phyloP scores from a whole-genome alignment of 2,329 filamentous ascomycete species.

The Pyricularia pennisetigena region DNA sequence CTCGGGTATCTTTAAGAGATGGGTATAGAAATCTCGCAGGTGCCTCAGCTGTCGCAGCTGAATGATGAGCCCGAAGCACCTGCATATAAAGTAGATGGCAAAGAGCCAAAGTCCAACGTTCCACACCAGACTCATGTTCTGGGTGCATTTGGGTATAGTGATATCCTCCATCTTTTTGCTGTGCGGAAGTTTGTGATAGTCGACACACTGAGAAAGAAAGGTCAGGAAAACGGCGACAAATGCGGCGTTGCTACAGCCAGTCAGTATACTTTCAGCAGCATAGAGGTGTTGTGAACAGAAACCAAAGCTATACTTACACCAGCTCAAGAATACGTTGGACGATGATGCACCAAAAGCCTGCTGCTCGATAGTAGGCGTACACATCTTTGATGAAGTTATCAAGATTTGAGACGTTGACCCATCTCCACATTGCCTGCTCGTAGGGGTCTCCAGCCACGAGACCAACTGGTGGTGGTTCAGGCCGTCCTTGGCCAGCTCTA shows the following conservation, averaged over 20 bases:
- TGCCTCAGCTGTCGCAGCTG: conserved; percentile 64
- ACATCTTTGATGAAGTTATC: conserved; percentile 80
- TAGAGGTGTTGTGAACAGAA: background rate
- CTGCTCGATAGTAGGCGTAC: conserved; percentile 76
- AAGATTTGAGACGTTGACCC: conserved; percentile 83
- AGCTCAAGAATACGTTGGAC: conserved; percentile 63
- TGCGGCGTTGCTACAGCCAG: conserved; percentile 52
- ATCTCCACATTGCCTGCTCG: conserved; percentile 82
- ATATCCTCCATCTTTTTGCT: conserved; percentile 46
- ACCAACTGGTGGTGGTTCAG: background rate
- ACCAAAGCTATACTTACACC: conserved; percentile 41
- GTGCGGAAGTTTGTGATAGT: conserved; percentile 65
- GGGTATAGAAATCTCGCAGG: conserved; percentile 77
- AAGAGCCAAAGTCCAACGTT: conserved; percentile 77
- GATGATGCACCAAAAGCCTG: conserved; percentile 78
- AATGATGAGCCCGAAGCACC: conserved; percentile 62
- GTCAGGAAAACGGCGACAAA: conserved; percentile 79
- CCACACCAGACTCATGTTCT: conserved; percentile 63
- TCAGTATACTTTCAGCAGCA: background rate
- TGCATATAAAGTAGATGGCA: conserved; percentile 76
- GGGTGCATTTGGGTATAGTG: conserved; percentile 64
- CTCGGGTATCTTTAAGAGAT: conserved; percentile 71
- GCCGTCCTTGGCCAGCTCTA: conserved; percentile 14
- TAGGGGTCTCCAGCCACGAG: conserved; percentile 30
- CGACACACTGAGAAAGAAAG: conserved; percentile 76